These are phyloP conservation scores for Phytophthora sp. DNA, from an alignment of 352 stramenopile species.

Conservation along the genomic window DNA sequence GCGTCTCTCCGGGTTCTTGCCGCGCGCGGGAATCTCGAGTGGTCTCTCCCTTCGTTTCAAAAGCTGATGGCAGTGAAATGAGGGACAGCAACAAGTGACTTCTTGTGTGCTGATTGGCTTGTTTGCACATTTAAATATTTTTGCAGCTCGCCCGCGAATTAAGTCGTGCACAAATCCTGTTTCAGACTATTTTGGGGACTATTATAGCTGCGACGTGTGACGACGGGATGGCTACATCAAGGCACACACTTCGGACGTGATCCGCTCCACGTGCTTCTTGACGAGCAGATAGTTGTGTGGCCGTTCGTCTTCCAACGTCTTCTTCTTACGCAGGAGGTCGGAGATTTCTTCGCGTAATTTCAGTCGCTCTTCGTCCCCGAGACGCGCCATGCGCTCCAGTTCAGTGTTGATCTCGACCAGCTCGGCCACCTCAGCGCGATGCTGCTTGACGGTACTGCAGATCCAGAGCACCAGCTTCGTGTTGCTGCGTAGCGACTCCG, in stretches of 20 bases:
- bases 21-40: conserved; percentile 39
- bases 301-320: conserved; percentile 58
- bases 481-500: conserved; percentile 69
- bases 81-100: conserved; percentile 11
- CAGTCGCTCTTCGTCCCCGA: conserved; percentile 77
- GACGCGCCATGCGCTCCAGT: conserved; percentile 71
- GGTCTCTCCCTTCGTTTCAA: conserved; percentile 26
- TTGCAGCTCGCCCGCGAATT: conserved; percentile 13
- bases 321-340: conserved; percentile 67
- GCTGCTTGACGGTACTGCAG: conserved; percentile 76
- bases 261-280: conserved; percentile 63
- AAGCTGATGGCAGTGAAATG: conserved; percentile 4
- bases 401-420: conserved; percentile 81
- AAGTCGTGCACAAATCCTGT: neutral
- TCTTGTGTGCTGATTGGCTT: conserved; percentile 1
- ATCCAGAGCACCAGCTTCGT: conserved; percentile 84
- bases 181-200: too few relatives aligned
- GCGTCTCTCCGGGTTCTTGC: conserved; percentile 19
- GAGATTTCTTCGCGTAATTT: conserved; percentile 70
- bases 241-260: conserved; percentile 63
- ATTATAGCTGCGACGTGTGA: conserved; percentile 40
- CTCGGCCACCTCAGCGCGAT: conserved; percentile 64
- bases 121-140: conserved; percentile 23
- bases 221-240: conserved; percentile 67
- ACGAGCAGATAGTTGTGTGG: conserved; percentile 75